phyloP scores from a whole-genome alignment of 305 asterid genomes.

The Solanum hybrid region DNA sequence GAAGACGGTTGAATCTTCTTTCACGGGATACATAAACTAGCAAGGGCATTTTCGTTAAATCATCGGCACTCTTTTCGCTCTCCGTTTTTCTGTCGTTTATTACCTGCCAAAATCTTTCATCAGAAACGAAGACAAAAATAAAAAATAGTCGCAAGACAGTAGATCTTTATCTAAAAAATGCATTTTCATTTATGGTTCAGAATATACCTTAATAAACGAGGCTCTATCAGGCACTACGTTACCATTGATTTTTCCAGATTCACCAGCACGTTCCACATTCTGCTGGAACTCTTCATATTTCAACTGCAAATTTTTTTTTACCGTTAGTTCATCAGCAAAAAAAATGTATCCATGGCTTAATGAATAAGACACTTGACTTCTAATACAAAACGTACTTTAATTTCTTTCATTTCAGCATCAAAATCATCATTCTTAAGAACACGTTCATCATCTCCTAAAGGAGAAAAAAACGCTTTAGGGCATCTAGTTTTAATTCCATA shows the following conservation, averaged over 20 bases:
- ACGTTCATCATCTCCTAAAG: conserved; percentile 18
- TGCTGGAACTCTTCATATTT: conserved; percentile 25
- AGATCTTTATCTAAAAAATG: background rate
- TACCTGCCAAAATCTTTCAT: background rate
- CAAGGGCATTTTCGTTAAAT: background rate
- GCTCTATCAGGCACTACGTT: conserved; percentile 33
- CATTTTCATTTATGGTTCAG: background rate
- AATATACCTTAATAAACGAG: conserved; percentile 30
- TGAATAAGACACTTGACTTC: background rate
- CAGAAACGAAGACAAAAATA: background rate
- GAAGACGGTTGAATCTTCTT: background rate
- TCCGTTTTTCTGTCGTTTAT: background rate
- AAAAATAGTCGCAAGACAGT: too few relatives aligned
- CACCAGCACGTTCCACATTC: conserved; percentile 10
- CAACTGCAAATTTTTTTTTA: conserved; percentile 17
- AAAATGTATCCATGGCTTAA: background rate
- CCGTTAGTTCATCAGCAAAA: background rate
- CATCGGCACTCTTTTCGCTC: background rate
- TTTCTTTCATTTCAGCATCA: conserved; percentile 15
- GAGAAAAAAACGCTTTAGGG: conserved; percentile 35
- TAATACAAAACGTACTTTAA: conserved; percentile 2
- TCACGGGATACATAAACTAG: conserved; percentile 14
- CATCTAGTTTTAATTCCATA: conserved; percentile 33
- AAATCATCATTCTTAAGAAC: conserved; percentile 17
- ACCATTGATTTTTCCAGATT: conserved; percentile 18